Evolutionary conservation across 2,329 filamentous ascomycete genomes (phyloP).

Genomic region (Cercospora sp.): DNA sequence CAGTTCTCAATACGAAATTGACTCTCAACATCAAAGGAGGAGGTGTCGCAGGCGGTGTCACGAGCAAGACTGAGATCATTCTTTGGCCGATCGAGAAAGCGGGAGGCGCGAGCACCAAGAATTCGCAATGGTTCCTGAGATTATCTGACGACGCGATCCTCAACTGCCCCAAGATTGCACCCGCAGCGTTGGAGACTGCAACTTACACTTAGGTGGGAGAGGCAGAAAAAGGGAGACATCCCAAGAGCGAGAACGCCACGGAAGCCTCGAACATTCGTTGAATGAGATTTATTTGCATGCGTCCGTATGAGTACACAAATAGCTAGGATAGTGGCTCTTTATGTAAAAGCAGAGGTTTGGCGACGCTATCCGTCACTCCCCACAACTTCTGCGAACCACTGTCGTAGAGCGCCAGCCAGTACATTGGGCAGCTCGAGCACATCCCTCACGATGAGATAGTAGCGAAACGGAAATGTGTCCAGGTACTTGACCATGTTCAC

Average conservation of each 20-base stretch:
- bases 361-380: conserved; percentile 36
- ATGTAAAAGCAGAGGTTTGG: background rate
- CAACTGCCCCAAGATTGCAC: background rate
- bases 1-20: background rate
- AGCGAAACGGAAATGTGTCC: conserved; percentile 94
- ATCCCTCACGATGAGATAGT: conserved; percentile 92
- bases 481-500: conserved; percentile 87
- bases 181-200: background rate
- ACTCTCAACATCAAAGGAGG: background rate
- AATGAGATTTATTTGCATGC: background rate
- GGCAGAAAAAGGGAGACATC: no score
- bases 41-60: background rate
- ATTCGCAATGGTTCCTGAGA: background rate
- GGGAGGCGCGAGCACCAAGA: background rate
- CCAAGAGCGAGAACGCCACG: no score
- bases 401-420: conserved; percentile 81
- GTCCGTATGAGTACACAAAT: background rate
- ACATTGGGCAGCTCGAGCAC: conserved; percentile 88
- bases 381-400: conserved; percentile 84
- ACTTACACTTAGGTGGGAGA: no score
- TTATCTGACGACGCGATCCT: background rate
- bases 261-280: background rate
- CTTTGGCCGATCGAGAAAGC: background rate
- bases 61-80: no score
- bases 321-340: background rate